Base-by-base conservation (phyloP, 2,329 filamentous ascomycete genomes). In the Blastomyces gilchristii region DNA sequence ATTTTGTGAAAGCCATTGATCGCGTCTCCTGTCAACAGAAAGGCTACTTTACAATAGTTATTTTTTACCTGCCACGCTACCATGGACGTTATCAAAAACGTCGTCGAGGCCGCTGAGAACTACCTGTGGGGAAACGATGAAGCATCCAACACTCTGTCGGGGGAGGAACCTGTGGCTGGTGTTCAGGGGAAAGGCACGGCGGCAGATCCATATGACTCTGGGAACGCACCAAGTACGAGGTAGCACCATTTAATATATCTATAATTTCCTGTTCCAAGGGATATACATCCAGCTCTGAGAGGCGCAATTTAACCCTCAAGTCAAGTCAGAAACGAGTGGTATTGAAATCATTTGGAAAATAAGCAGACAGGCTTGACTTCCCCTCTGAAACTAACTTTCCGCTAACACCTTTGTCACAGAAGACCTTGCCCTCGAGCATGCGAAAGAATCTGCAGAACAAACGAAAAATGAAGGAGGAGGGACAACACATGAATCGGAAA, bases 121-220 rank as follows among this genome's bases (percentile, higher is more conserved):
- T 78, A 75, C 39, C 72, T 84, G 50, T 83, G 79, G 79, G 80
- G 80, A 14, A 76, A 78, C 39, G 12, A 49, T 43, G 53, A 70
- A 64, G 63, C 70, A 69, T 45, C 67, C 68, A 12, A 62, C 65
- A 18, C 16, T 22, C 45, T 22, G 18, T n/a, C 25, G 50, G 79
- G 79, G 57, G 74, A 77, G 68, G 90, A 95, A 76, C 90, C 90
- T 22, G 74, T 91, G 54, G 88, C 88, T 25, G 90, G 90, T 28
- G 78, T 84, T 60, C 78, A 81, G 63, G 90, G 90, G 49, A 78
- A 87, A 71, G 87, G 88, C 4, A 81, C 82, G 31, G 81, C 80
- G 53, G 84, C 83, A 14, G 87, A 93, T 73, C 90, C 90, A 0
- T 95, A 86, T 69, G 90, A 94, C 71, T 85, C 85, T 63, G 90